Evolutionary conservation across 1,139 yeast genomes (phyloP).

Genomic region (Hanseniaspora gamundiae): DNA sequence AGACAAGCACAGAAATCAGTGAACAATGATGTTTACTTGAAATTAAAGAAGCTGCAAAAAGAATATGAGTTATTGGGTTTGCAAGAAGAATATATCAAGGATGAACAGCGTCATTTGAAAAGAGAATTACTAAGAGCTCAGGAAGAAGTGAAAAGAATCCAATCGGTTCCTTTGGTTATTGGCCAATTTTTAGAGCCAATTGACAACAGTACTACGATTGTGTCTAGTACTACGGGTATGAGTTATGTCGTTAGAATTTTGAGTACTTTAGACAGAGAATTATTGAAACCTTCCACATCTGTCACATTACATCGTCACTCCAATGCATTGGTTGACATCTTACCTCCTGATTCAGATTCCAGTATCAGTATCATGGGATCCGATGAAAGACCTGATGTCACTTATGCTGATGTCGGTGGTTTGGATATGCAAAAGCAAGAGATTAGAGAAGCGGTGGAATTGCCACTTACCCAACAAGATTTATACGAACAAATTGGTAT

Average conservation of each 20-base stretch:
- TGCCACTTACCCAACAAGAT: conserved; percentile 93
- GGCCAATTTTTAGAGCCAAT: conserved; percentile 98
- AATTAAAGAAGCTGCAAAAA: conserved; percentile 75
- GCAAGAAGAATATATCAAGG: conserved; percentile 95
- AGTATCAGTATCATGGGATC: conserved; percentile 91
- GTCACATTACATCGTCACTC: conserved; percentile 98
- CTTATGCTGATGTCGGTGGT: conserved; percentile 90
- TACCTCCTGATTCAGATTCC: conserved; percentile 98
- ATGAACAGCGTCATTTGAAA: conserved; percentile 92
- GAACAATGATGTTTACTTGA: conserved; percentile 60
- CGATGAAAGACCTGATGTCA: conserved; percentile 80
- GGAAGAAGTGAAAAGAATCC: conserved; percentile 95
- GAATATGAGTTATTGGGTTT: conserved; percentile 71
- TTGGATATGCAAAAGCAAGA: conserved; percentile 98
- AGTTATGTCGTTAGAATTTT: conserved; percentile 91
- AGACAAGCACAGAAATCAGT: conserved; percentile 22
- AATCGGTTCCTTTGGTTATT: conserved; percentile 93
- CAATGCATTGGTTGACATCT: conserved; percentile 88
- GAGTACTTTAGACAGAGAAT: conserved; percentile 88
- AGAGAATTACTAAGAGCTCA: conserved; percentile 93
- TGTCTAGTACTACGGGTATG: conserved; percentile 94
- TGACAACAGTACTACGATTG: conserved; percentile 93
- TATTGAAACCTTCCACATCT: conserved; percentile 86
- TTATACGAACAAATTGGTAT: conserved; percentile 95
- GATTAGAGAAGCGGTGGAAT: conserved; percentile 94